These are phyloP conservation scores for Termitomyces sp. DNA, from an alignment of 768 basidiomycete genomes.

Conservation along the genomic window DNA sequence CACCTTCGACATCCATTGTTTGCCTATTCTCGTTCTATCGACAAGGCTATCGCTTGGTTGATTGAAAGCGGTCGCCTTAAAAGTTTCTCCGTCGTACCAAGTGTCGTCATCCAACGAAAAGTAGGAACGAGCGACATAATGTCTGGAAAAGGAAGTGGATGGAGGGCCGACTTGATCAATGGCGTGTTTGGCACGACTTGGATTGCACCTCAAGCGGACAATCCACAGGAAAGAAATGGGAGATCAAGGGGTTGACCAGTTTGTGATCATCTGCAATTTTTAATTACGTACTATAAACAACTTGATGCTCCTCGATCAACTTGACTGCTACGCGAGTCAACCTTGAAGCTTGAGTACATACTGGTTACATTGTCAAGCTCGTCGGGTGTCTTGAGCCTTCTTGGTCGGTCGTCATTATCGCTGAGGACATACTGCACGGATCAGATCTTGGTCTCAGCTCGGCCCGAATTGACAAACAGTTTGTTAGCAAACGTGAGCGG, in stretches of 20 bases:
- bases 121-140: conserved; percentile 52
- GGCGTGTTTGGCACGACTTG: conserved; percentile 36
- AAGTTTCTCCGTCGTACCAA: conserved; percentile 65
- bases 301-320: too few relatives aligned
- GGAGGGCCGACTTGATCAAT: conserved; percentile 48
- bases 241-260: too few relatives aligned
- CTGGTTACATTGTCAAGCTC: too few relatives aligned
- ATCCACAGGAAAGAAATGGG: not conserved
- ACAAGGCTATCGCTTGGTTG: conserved; percentile 72
- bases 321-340: too few relatives aligned
- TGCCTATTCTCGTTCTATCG: conserved; percentile 75
- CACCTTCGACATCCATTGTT: conserved; percentile 63
- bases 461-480: not conserved
- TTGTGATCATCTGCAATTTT: too few relatives aligned
- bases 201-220: not conserved
- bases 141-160: conserved; percentile 46
- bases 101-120: conserved; percentile 66
- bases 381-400: too few relatives aligned
- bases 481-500: not conserved
- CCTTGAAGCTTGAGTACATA: too few relatives aligned
- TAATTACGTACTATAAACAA: too few relatives aligned
- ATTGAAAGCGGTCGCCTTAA: conserved; percentile 51
- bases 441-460: too few relatives aligned
- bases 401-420: not conserved
- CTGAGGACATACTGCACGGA: not conserved